Evolutionary conservation across 352 stramenopile species (phyloP), one percentile per base, ranked within the genome.

Genomic region (Globisporangium polare): DNA sequence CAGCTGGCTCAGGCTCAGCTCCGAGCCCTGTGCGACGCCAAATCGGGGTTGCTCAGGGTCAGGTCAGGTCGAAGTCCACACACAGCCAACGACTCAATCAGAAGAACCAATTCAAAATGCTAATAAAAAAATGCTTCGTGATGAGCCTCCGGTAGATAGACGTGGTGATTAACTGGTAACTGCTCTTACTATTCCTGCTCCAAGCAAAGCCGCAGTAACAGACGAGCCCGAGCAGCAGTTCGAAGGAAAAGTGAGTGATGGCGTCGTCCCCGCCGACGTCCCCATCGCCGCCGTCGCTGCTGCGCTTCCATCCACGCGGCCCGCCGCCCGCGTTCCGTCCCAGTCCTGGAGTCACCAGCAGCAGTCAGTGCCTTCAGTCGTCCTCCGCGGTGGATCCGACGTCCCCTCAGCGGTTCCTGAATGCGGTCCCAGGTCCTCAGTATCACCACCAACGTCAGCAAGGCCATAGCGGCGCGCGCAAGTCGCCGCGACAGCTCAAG

Each of bases 401-500:
- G 5, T 68, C 54, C 5, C 63, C 63, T 17, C 53, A 62, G 35
- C 60, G 52, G 2, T 54, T 47, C 47, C 20, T 13, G 20, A 58
- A 52, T n/a, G 13, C 17, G 18, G 41, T 20, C 17, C 41, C 41
- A 46, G 18, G 41, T 46, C 37, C 12, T 15, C 50, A 24, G 2
- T 12, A 51, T 18, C 37, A 54, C 13, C 5, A 13, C n/a, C n/a
- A 29, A 18, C 5, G 17, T n/a, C 29, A 17, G 27, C 29, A 15
- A 10, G 12, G 18, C 10, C 29, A 43, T n/a, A 42, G 20, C 17
- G 18, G 37, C n/a, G 55, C 65, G 18, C 68, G 71, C 35, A 29
- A 67, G 9, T 75, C 66, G 4, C 69, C 66, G 26, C 57, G 66
- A 10, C 68, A 77, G 24, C 51, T 75, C n/a, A 79, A 73, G 35